A percentile compares a stretch with the other conserved stretches of the same genome.
Evolutionary conservation across 768 basidiomycete species (phyloP).

Genomic region (Tylopilus subfusipes): DNA sequence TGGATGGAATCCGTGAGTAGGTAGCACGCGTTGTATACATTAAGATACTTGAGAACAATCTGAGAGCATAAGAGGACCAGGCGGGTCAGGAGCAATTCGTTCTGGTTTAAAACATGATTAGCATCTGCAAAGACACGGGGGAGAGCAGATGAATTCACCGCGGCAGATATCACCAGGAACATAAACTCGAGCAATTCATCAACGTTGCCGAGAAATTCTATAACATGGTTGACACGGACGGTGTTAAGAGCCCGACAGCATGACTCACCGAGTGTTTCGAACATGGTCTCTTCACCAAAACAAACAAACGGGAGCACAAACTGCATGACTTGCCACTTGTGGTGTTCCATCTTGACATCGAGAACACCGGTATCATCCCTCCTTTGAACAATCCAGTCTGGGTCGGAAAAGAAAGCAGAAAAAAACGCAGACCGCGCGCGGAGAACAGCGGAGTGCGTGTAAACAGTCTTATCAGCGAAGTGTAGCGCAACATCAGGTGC

Average conservation of each 20-base stretch:
- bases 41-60: slow-evolving; percentile 64
- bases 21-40: slow-evolving; percentile 72
- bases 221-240: slow-evolving; percentile 1
- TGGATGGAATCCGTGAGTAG: slow-evolving; percentile 80
- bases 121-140: no score
- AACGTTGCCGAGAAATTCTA: slow-evolving; percentile 59
- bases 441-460: slow-evolving; percentile 71
- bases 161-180: slow-evolving; percentile 81
- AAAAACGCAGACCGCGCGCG: slow-evolving; percentile 84
- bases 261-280: slow-evolving; percentile 62
- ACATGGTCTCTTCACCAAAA: slow-evolving; percentile 69
- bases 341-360: slow-evolving; percentile 65
- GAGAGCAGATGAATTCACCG: slow-evolving; percentile 46
- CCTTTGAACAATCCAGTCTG: slow-evolving; percentile 73
- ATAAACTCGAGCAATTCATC: slow-evolving; percentile 84
- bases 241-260: neutral
- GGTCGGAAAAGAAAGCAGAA: slow-evolving; percentile 74
- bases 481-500: slow-evolving; percentile 68
- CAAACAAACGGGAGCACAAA: slow-evolving; percentile 77
- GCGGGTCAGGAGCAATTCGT: slow-evolving; percentile 84
- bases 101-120: slow-evolving; percentile 42
- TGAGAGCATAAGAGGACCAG: slow-evolving; percentile 80
- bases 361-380: slow-evolving; percentile 53
- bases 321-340: slow-evolving; percentile 69
- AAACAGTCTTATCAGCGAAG: slow-evolving; percentile 63